These are phyloP conservation scores for Fusarium dlaminii DNA, from an alignment of 2,329 filamentous ascomycete genomes.

Conservation along the genomic window DNA sequence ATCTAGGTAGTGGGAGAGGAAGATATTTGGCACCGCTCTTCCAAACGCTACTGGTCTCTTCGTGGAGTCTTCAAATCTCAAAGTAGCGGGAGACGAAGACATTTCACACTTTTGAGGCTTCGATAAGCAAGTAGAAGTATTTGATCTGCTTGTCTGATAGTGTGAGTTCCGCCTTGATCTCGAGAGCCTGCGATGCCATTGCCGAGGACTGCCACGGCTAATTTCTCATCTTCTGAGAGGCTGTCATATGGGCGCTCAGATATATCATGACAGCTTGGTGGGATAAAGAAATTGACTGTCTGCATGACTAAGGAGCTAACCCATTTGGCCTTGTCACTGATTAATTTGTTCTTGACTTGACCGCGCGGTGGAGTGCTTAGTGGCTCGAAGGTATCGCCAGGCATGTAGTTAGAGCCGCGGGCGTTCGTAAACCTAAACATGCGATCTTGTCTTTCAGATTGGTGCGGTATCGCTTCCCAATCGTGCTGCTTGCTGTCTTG, in stretches of 20 bases:
- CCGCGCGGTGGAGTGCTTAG: background rate
- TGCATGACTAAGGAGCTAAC: no score
- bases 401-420: background rate
- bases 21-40: no score
- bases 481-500: background rate
- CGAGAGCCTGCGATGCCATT: background rate
- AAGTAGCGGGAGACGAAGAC: background rate
- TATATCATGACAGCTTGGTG: no score
- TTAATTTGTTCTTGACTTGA: background rate
- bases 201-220: rapidly evolving
- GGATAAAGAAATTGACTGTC: no score
- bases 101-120: background rate
- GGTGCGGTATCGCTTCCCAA: background rate
- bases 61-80: background rate
- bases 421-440: rapidly evolving
- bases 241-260: background rate
- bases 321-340: background rate
- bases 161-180: background rate
- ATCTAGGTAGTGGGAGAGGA: no score
- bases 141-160: background rate
- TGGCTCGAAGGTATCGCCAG: background rate
- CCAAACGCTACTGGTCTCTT: no score
- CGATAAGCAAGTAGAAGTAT: no score
- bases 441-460: no score
- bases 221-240: background rate